Evolutionary conservation across 306 rosid species (phyloP).

Genomic region (Ceratonia siliqua): DNA sequence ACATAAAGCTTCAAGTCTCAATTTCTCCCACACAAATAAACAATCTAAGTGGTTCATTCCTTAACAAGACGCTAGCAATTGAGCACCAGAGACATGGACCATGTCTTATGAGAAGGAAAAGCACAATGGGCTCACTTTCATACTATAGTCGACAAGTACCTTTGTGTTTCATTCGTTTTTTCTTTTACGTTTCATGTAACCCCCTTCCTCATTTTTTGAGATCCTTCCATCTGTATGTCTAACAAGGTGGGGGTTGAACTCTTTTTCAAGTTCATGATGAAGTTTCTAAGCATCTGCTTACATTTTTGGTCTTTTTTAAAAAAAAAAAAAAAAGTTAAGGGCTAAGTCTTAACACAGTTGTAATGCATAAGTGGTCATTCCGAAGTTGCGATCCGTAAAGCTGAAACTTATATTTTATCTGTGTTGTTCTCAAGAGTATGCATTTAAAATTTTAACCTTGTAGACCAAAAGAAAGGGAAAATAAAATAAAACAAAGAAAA

Average conservation of each 20-base stretch:
- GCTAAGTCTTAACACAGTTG: background rate
- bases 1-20: constrained; percentile 16
- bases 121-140: background rate
- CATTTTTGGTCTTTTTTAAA: background rate
- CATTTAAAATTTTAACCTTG: background rate
- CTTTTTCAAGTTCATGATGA: background rate
- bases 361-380: background rate
- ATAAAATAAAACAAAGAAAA: background rate
- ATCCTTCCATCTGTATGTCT: background rate
- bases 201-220: background rate
- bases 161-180: background rate
- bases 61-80: background rate
- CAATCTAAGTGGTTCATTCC: background rate
- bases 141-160: background rate
- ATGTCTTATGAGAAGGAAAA: background rate
- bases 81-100: background rate
- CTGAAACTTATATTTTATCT: background rate
- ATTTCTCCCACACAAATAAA: background rate
- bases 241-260: background rate
- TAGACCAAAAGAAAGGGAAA: background rate
- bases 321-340: background rate
- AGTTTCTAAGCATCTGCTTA: background rate
- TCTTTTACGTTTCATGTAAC: background rate
- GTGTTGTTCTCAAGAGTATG: background rate
- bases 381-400: background rate